Evolutionary conservation across 176 grass and related monocot species (phyloP), one percentile per base, ranked within the genome.

Genomic region (Carex pumila): DNA sequence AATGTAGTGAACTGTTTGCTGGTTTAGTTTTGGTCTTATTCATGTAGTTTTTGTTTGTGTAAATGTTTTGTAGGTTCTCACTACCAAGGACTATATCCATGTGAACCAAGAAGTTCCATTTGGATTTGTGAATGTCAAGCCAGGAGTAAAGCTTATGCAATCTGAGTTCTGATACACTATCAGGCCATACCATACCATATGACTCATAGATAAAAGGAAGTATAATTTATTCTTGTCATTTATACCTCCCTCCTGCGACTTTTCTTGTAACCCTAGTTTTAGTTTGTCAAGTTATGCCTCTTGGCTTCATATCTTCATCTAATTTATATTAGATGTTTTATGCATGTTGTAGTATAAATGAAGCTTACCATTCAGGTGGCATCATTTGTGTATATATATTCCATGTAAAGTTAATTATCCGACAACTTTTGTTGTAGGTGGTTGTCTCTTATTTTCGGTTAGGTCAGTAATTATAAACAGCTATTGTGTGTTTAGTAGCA

Each of bases 11-110:
- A 62, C 18, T 61, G 15, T 25, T 62, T 62, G 60, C 19, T 62
- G 60, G 60, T 62, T 62, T 62, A 62, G 60, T 22, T 76, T 76
- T 76, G 7, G 18, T 76, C n/a, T 50, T 76, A 30, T 50, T n/a
- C n/a, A 74, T 74, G 14, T 70, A 34, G 66, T 39, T 72, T 72
- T 72, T 5, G 3, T 76, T 76, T 76, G 71, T 76, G 18, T 12
- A 50, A 50, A 50, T 50, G 9, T 13, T 83, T 79, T 54, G 76
- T 89, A 98, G 96, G 96, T 98, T 15, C 83, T 98, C 81, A 90
- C 91, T n/a, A 98, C 96, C 15, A 98, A 91, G 86, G 96, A 98
- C 71, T 98, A 89, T 83, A 98, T 98, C 56, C 87, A 87, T 19
- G 96, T 95, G 71, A 93, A 95, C 52, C 96, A 98, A 84, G 86